Evolutionary conservation across 129 eudicot species (phyloP).

Genomic region (Flaveria brownii): DNA sequence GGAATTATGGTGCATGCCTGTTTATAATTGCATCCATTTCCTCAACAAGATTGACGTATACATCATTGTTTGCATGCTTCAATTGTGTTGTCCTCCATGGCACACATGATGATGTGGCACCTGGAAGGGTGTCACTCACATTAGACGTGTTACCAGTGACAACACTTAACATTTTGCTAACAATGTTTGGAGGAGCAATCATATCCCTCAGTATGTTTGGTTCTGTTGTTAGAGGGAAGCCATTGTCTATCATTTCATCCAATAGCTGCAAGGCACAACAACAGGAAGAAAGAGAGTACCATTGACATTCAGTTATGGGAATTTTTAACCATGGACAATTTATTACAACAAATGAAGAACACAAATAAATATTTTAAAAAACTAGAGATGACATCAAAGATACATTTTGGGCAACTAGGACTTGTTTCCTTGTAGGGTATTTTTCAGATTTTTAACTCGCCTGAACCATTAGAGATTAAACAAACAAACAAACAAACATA

Average conservation of each 20-base stretch:
- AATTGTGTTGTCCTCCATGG: constrained; percentile 93
- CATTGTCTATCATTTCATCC: constrained; percentile 99
- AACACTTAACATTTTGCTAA: constrained; percentile 93
- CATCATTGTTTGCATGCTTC: constrained; percentile 81
- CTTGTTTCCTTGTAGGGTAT: background rate
- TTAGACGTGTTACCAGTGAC: constrained; percentile 93
- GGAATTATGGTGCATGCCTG: constrained; percentile 47
- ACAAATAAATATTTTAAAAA: background rate
- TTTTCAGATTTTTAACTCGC: background rate
- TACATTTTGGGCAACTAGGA: background rate
- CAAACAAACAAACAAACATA: too few species aligned
- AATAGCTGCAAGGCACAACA: constrained; percentile 60
- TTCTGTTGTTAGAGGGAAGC: constrained; percentile 94
- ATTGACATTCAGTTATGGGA: constrained; percentile 7
- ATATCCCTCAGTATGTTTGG: constrained; percentile 85
- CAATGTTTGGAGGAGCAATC: constrained; percentile 96
- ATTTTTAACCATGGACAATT: background rate
- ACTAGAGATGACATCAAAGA: background rate
- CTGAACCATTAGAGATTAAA: background rate
- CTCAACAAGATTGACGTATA: constrained; percentile 84
- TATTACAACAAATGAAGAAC: constrained; percentile 13
- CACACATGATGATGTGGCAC: constrained; percentile 83
- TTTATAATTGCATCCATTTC: constrained; percentile 89
- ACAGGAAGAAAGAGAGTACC: constrained; percentile 8
- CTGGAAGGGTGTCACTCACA: constrained; percentile 89